Percentiles rank a stretch among this genome's conserved stretches.
Evolutionary conservation across 2,329 filamentous ascomycete species (phyloP).

Genomic region (Penicillium sp.): DNA sequence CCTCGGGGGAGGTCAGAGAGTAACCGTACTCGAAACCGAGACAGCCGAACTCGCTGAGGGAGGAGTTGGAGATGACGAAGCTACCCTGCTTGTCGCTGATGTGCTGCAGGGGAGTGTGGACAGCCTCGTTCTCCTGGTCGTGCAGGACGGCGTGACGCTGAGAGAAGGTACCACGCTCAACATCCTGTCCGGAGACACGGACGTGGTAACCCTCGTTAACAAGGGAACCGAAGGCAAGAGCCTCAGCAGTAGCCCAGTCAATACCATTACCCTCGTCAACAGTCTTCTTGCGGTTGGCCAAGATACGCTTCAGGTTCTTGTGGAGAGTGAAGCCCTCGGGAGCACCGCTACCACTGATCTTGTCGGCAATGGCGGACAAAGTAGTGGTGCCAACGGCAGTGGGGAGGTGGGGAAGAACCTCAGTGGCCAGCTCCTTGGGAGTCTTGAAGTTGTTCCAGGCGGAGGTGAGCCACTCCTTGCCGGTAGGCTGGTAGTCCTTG

Average conservation of each 20-base stretch:
- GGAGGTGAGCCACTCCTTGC: slow-evolving; percentile 97
- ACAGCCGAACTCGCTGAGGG: slow-evolving; percentile 69
- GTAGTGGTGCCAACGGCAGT: slow-evolving; percentile 75
- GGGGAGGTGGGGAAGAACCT: slow-evolving; percentile 87
- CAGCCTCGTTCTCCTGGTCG: slow-evolving; percentile 91
- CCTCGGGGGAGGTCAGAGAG: slow-evolving; percentile 93
- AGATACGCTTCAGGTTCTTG: slow-evolving; percentile 95
- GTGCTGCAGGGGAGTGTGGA: slow-evolving; percentile 89
- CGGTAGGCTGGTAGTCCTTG: slow-evolving; percentile 94
- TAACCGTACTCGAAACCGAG: slow-evolving; percentile 99
- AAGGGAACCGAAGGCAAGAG: slow-evolving; percentile 88
- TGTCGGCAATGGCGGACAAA: slow-evolving; percentile 77
- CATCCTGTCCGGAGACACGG: slow-evolving; percentile 96
- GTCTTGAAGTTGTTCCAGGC: slow-evolving; percentile 99
- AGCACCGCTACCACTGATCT: slow-evolving; percentile 71
- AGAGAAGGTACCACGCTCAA: slow-evolving; percentile 98
- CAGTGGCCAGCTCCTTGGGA: slow-evolving; percentile 92
- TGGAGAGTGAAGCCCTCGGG: slow-evolving; percentile 88
- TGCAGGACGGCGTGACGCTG: slow-evolving; percentile 97
- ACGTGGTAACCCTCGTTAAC: slow-evolving; percentile 95
- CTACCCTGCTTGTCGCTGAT: slow-evolving; percentile 88
- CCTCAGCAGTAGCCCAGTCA: slow-evolving; percentile 96
- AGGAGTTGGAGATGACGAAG: slow-evolving; percentile 97
- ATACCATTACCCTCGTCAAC: slow-evolving; percentile 91
- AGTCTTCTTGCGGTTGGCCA: slow-evolving; percentile 85